Conservation (phyloP, 2,329 filamentous ascomycete genomes). For the Scopulariopsis brevicaulis region DNA sequence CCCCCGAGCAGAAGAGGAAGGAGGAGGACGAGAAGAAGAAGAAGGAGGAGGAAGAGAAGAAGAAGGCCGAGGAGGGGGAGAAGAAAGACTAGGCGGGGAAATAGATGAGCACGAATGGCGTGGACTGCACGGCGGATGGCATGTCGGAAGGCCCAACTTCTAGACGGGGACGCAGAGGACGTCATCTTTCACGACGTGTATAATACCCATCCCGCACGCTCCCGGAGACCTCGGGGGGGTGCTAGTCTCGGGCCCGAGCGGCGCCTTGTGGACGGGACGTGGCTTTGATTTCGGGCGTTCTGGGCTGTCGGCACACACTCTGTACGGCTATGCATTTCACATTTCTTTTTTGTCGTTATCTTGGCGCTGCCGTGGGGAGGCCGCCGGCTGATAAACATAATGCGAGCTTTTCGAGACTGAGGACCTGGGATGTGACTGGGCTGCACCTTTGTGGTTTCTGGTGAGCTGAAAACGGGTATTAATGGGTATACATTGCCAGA, state of each 20-base stretch:
- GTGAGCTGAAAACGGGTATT: not conserved
- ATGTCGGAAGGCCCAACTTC: not conserved
- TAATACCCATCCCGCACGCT: not conserved
- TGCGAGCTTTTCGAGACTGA: no score
- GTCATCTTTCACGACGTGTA: not conserved
- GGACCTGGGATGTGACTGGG: not conserved
- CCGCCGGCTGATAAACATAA: no score
- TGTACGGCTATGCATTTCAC: no score
- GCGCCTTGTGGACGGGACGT: no score
- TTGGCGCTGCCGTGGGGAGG: no score
- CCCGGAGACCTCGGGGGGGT: no score
- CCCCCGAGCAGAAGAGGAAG: constrained; percentile 15
- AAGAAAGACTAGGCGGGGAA: not conserved
- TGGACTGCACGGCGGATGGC: not conserved
- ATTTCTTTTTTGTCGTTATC: no score
- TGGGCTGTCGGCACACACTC: not conserved
- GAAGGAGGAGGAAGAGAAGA: constrained; percentile 14
- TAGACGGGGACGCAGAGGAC: not conserved
- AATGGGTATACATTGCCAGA: not conserved
- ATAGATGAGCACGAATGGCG: not conserved
- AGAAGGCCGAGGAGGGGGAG: constrained; percentile 4
- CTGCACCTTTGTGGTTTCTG: no score
- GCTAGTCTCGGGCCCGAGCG: no score
- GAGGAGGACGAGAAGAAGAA: constrained; percentile 14
- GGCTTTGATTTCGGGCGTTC: not conserved